Evolutionary conservation across 73 alveolate genomes (phyloP).

Genomic region (Paramecium primaurelia): DNA sequence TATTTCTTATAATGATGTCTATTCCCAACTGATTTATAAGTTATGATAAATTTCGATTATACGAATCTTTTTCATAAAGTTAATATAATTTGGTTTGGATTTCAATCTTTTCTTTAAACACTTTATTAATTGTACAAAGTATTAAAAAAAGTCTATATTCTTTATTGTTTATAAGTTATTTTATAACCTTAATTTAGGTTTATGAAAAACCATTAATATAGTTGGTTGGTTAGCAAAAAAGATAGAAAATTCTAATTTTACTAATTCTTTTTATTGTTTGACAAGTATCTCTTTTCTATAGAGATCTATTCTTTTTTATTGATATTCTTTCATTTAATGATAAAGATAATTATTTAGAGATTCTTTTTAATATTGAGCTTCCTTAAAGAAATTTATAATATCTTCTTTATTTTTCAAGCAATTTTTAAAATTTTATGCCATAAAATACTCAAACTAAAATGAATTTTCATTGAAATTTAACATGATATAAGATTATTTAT

Average conservation of each 20-base stretch:
- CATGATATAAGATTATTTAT: not conserved
- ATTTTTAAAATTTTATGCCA: not conserved
- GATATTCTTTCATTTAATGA: not conserved
- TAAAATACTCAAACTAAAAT: not conserved
- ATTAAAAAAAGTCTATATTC: not conserved
- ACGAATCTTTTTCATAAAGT: not conserved
- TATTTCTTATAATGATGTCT: not conserved
- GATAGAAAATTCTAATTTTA: not conserved
- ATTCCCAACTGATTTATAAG: not conserved
- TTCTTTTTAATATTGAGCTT: not conserved
- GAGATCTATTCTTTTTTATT: not conserved
- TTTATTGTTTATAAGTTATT: not conserved
- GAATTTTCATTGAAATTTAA: not conserved
- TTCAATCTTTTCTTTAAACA: not conserved
- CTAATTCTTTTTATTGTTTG: not conserved
- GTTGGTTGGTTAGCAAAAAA: not conserved
- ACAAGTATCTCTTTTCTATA: not conserved
- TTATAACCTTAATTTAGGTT: not conserved
- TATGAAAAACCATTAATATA: not conserved
- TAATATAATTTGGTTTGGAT: not conserved
- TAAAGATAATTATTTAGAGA: not conserved
- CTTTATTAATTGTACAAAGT: not conserved
- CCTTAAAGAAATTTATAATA: not conserved
- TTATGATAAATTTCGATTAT: not conserved
- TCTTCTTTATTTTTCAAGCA: not conserved